Evolutionary conservation across 1,139 yeast species (phyloP).

Genomic region (Trichomonascaceae sp.): DNA sequence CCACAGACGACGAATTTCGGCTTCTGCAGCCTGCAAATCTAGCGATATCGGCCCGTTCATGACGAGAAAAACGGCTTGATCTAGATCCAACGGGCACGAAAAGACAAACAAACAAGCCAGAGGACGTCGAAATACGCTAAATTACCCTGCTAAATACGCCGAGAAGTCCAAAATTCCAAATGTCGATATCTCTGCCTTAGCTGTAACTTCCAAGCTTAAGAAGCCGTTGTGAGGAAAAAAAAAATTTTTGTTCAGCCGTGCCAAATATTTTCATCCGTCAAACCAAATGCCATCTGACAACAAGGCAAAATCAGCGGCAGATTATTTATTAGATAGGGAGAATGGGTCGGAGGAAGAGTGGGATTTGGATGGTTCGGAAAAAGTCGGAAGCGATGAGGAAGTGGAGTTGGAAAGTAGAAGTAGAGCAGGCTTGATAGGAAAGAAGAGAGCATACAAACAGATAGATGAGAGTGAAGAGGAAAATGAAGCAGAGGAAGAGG

Average conservation of each 20-base stretch:
- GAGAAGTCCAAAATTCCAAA: background rate
- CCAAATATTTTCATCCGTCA: slow-evolving; percentile 1
- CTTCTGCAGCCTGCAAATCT: background rate
- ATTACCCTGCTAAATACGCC: background rate
- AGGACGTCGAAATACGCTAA: background rate
- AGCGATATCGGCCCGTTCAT: background rate
- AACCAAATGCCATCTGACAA: background rate
- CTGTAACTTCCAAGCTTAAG: background rate
- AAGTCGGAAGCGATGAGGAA: background rate
- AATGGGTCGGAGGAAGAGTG: background rate
- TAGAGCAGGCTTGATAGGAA: background rate
- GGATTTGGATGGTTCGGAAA: background rate
- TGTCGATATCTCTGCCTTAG: background rate
- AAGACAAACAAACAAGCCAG: background rate
- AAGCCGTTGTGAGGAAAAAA: background rate
- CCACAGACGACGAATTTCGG: background rate
- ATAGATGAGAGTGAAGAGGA: background rate
- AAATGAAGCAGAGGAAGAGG: background rate
- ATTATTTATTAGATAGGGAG: background rate
- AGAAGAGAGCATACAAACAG: background rate
- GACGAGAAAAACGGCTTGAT: background rate
- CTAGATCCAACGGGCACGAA: background rate
- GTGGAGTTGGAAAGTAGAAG: background rate
- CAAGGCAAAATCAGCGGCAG: slow-evolving; percentile 2
- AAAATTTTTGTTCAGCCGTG: slow-evolving; percentile 5